Evolutionary conservation across 2,329 filamentous ascomycete species (phyloP), one percentile per base, ranked within the genome.

Genomic region (Chaetothyriales sp.): DNA sequence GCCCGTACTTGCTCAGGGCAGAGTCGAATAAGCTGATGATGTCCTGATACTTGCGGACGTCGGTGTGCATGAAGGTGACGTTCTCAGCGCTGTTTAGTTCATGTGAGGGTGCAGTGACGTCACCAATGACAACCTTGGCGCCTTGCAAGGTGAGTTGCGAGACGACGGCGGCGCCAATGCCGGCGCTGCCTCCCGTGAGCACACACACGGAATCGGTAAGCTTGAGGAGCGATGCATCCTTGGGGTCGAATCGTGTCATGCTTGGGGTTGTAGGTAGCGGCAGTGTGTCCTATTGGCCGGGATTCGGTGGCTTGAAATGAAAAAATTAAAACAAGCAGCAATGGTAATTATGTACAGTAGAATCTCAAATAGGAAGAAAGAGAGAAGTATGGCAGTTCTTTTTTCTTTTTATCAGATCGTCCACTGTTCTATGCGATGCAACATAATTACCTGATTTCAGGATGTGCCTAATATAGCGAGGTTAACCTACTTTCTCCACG

Each of bases 151-250:
- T 19, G 28, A 43, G 47, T 15, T n/a, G 37, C 40, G 43, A 44
- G 0, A 67, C 65, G 18, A 64, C 69, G 0, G 59, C 61, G 52
- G 70, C 65, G 5, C 69, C 70, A 51, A 72, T 68, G 18, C 69
- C 69, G 22, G 47, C 54, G 18, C 54, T 50, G 2, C 51, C 54
- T n/a, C 57, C 57, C 1, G 57, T 59, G 9, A 60, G 13, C 8
- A 47, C 46, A 25, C 22, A 13, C 46, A 47, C 46, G 18, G 18
- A 28, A 29, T 47, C 46, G 20, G 22, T 10, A 10, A 47, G 46
- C 46, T 13, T 29, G 9, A 18, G 19, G 18, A 29, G 20, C 19
- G 29, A 29, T 9, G 22, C 25, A 18, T 47, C 20, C 8, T 37
- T 47, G 13, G 29, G 46, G 28, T 28, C 28, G 18, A 47, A 18